Base-by-base conservation (phyloP, 2,329 filamentous ascomycete species). In the Monosporascus sp. region DNA sequence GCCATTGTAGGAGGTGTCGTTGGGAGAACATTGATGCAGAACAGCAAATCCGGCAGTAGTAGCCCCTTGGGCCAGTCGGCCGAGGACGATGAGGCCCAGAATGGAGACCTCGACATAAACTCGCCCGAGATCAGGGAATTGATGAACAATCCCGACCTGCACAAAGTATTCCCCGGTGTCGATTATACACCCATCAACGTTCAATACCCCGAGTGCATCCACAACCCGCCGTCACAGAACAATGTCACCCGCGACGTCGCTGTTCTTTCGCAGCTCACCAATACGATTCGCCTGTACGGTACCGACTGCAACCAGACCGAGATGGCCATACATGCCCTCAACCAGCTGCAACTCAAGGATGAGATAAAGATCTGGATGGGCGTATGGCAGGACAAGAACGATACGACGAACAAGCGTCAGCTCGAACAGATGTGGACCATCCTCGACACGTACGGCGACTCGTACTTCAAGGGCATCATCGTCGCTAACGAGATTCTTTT, bases 221-320 rank as follows among this genome's bases (percentile, higher is more conserved):
- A 79, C 51, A 81, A 86, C 60, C 89, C 89, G 1, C 88, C 93
- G 0, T 92, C 87, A 37, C 93, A 97, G 68, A 96, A 97, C 74
- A 97, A 97, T 67, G 79, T 97, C 59, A 97, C 94, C 0, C 84
- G 90, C 50, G 93, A 97, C 67, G 76, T 97, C 54, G 93, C 94
- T 1, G 86, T 97, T 9, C 83, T 97, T 49, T 91, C 89, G 14
- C 91, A 96, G 68, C 77, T 97, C 44, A 96, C 91, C 55, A 92
- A 96, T 67, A 86, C 85, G 3, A 82, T 97, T 47, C 87, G 93
- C 7, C 78, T 97, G 1, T 97, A 97, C 68, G 93, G 93, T 48
- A 97, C 90, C 14, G 93, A 97, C 73, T 97, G 93, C 79, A 97
- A 97, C 71, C 93, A 97, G 72, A 97, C 93, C 0, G 83, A 96